A percentile compares a stretch with the other conserved stretches of the same genome.
phyloP scores from a whole-genome alignment of 2,329 filamentous ascomycete species.

The Cryphonectria radicalis region DNA sequence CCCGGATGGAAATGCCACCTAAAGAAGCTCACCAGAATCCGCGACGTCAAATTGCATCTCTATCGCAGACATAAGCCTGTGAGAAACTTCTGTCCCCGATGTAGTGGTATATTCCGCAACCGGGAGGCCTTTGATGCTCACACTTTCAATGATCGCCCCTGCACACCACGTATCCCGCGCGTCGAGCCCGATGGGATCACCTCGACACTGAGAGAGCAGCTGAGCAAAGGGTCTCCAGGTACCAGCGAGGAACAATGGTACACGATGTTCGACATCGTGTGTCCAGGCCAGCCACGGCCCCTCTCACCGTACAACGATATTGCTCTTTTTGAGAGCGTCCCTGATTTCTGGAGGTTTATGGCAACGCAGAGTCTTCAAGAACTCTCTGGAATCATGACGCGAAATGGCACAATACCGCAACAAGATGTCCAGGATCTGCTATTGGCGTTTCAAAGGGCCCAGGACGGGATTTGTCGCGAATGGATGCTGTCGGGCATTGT shows the following conservation, averaged over 20 bases:
- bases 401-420: background rate
- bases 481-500: background rate
- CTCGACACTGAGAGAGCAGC: background rate
- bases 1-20: background rate
- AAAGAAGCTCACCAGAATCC: background rate
- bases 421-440: background rate
- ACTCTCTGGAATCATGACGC: background rate
- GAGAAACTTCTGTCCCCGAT: background rate
- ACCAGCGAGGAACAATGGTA: background rate
- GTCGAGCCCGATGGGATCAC: background rate
- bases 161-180: background rate
- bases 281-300: background rate
- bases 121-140: background rate
- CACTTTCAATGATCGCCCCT: background rate
- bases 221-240: background rate
- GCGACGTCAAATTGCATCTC: background rate
- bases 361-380: background rate
- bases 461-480: background rate
- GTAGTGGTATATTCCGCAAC: background rate
- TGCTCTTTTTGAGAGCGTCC: background rate
- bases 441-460: too few relatives aligned
- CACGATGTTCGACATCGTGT: background rate
- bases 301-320: background rate
- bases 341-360: background rate
- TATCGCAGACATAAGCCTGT: background rate